phyloP scores from a whole-genome alignment of 1,284 basidiomycete genomes.

The Exobasidium cylindrosporum region DNA sequence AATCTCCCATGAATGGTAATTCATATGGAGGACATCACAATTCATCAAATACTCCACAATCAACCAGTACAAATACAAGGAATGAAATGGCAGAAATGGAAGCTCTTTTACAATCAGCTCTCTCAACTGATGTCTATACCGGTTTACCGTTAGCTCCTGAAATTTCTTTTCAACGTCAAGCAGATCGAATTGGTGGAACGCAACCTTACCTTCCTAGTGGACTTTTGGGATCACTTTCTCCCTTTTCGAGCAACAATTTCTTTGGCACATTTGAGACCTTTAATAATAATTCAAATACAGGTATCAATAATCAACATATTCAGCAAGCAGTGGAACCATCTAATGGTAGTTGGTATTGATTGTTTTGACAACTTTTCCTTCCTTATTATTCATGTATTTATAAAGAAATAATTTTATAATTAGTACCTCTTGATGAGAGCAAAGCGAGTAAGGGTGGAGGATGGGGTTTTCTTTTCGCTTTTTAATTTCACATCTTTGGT shows the following conservation, averaged over 20 bases:
- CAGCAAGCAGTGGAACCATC: neutral
- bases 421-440: too few relatives aligned
- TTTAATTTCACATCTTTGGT: too few relatives aligned
- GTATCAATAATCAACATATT: neutral
- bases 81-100: conserved; percentile 3
- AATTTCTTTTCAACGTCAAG: conserved; percentile 8
- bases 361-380: too few relatives aligned
- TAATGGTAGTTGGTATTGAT: conserved; percentile 1
- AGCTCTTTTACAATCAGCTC: conserved; percentile 1
- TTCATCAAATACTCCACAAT: neutral
- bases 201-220: conserved; percentile 1
- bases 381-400: too few relatives aligned
- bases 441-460: too few relatives aligned
- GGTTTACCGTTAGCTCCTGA: conserved; percentile 10
- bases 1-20: neutral
- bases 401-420: too few relatives aligned
- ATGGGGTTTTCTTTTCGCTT: too few relatives aligned
- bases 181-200: conserved; percentile 10
- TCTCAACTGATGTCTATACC: conserved; percentile 3
- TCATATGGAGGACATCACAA: neutral
- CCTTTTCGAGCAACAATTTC: neutral
- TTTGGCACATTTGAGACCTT: conserved; percentile 4
- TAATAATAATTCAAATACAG: neutral
- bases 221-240: neutral
- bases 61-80: neutral